Percentiles rank a stretch among this genome's conserved stretches.
phyloP scores from a whole-genome alignment of 2,329 filamentous ascomycete genomes.

The Sarocladiaceae sp. region DNA sequence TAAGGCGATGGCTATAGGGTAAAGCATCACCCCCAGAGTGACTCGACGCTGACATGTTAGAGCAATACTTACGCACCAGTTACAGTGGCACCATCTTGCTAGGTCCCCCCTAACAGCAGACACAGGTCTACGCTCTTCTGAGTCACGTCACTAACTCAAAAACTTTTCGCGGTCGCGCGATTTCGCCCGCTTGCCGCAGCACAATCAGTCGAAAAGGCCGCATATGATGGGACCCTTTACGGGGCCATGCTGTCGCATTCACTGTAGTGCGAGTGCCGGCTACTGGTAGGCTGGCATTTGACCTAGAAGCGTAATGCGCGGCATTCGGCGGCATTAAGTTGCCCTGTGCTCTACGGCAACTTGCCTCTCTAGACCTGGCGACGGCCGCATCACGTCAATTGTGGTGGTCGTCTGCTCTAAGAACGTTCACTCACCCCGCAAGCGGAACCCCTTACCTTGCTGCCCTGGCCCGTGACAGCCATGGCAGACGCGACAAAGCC shows the following conservation, averaged over 20 bases:
- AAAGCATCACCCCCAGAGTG: neutral
- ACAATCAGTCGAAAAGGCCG: neutral
- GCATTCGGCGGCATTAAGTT: neutral
- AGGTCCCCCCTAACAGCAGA: neutral
- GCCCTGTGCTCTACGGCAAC: neutral
- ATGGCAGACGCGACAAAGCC: too few species aligned
- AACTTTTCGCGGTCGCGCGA: constrained; percentile 6
- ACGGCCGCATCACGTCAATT: constrained; percentile 7
- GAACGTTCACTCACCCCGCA: too few species aligned
- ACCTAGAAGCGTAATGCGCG: too few species aligned
- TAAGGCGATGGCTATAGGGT: neutral
- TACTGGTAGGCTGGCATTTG: neutral
- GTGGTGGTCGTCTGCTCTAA: too few species aligned
- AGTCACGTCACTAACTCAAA: constrained; percentile 8
- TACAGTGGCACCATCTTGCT: too few species aligned
- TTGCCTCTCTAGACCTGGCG: neutral
- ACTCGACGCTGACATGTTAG: neutral
- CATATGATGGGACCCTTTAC: neutral
- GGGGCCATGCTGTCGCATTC: neutral
- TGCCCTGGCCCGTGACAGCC: too few species aligned
- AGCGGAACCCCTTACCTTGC: too few species aligned
- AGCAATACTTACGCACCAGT: neutral
- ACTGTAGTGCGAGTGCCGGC: neutral
- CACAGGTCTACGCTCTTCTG: neutral
- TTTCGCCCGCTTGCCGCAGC: neutral